Evolutionary conservation across 768 basidiomycete species (phyloP).

Genomic region (Mrakia frigida): DNA sequence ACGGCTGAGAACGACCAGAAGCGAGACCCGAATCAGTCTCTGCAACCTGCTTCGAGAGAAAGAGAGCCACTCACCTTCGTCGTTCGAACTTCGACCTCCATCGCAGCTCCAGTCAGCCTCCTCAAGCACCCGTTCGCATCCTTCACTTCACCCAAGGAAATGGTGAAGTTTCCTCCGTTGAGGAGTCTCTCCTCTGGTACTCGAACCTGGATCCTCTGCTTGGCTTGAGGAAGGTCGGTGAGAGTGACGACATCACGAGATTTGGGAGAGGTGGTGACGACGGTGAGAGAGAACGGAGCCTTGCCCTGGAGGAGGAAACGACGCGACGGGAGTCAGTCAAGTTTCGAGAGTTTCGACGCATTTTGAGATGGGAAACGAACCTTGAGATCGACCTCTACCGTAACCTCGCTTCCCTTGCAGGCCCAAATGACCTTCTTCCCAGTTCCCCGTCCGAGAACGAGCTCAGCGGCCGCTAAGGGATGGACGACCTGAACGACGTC

Average conservation of each 20-base stretch:
- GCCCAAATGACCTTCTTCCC: conserved; percentile 13
- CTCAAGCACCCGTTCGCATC: conserved; percentile 85
- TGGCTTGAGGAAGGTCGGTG: conserved; percentile 50
- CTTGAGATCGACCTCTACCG: conserved; percentile 72
- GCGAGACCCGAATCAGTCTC: no score
- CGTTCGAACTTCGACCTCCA: conserved; percentile 77
- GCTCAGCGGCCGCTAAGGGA: conserved; percentile 74
- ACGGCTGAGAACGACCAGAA: conserved; percentile 55
- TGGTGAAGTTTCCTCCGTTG: conserved; percentile 38
- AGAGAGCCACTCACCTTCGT: conserved; percentile 55
- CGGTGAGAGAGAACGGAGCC: conserved; percentile 52
- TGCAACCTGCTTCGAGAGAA: no score
- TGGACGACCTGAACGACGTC: conserved; percentile 64
- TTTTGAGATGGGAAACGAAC: conserved; percentile 46
- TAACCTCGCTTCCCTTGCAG: conserved; percentile 47
- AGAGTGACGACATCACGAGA: conserved; percentile 37
- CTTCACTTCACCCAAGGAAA: conserved; percentile 63
- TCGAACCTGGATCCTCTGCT: conserved; percentile 54
- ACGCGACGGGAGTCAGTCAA: neutral
- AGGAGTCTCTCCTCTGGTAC: conserved; percentile 36
- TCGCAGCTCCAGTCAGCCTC: conserved; percentile 64
- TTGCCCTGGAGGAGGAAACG: conserved; percentile 58
- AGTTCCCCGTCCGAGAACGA: conserved; percentile 44
- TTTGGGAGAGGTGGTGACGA: conserved; percentile 34
- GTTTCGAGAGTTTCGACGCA: neutral